A percentile compares a stretch with the other conserved stretches of the same genome.
phyloP scores from a whole-genome alignment of 345 rosid genomes.

The Rhodamnia rubescens region DNA sequence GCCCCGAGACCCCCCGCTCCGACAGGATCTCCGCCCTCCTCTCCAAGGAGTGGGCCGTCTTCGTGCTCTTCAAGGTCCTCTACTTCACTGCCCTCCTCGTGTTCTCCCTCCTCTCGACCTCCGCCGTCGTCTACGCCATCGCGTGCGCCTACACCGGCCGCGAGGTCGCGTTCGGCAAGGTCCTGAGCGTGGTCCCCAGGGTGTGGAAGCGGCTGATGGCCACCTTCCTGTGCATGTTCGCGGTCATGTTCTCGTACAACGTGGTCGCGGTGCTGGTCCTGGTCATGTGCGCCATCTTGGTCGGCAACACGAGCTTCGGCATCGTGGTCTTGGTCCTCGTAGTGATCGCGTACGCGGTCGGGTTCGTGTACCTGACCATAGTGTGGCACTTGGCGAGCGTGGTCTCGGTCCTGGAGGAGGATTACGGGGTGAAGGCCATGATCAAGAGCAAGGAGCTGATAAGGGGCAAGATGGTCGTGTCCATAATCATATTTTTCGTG shows the following conservation, averaged over 20 bases:
- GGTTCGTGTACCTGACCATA: conserved; percentile 26
- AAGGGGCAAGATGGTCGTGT: conserved; percentile 25
- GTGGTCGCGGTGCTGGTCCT: background rate
- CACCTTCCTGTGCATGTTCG: conserved; percentile 29
- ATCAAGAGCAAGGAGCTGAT: conserved; percentile 25
- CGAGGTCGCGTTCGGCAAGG: conserved; percentile 18
- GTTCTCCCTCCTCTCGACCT: conserved; percentile 42
- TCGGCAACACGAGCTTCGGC: background rate
- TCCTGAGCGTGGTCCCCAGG: conserved; percentile 32
- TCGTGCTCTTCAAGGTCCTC: conserved; percentile 21
- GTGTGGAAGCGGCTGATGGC: conserved; percentile 44
- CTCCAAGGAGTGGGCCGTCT: conserved; percentile 18
- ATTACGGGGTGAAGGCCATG: conserved; percentile 35
- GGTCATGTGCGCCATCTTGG: background rate
- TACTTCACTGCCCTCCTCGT: conserved; percentile 30
- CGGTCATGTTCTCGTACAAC: conserved; percentile 15
- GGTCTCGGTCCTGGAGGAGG: conserved; percentile 43
- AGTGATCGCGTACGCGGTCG: background rate
- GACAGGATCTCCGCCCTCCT: background rate
- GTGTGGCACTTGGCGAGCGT: conserved; percentile 45
- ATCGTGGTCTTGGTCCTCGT: background rate
- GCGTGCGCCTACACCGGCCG: conserved; percentile 35
- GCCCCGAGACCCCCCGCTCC: background rate
- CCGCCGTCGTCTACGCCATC: conserved; percentile 36
- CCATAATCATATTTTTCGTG: conserved; percentile 12